Conservation (phyloP, 2,329 filamentous ascomycete species). For the Delphinella strobiligena region DNA sequence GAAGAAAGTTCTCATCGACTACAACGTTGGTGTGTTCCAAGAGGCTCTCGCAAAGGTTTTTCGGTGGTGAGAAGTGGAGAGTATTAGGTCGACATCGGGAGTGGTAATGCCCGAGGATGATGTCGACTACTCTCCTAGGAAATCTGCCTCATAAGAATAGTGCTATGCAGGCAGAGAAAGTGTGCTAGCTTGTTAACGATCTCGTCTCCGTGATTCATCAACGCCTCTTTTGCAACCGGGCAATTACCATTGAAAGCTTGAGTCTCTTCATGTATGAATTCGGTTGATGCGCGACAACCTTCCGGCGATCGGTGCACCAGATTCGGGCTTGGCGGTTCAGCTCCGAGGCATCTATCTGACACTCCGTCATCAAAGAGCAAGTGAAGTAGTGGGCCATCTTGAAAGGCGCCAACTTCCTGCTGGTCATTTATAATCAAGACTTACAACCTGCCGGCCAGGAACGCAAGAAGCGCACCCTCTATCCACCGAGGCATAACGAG, state of each 20-base stretch:
- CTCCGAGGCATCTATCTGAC: neutral
- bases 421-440: no score
- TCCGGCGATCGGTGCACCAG: neutral
- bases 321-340: neutral
- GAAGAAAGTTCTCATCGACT: constrained; percentile 73
- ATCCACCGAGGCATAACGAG: no score
- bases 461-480: no score
- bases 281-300: neutral
- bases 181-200: no score
- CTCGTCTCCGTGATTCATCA: no score
- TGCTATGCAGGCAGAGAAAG: no score
- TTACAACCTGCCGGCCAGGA: neutral
- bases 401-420: no score
- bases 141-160: no score
- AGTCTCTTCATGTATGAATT: neutral
- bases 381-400: no score
- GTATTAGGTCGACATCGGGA: no score
- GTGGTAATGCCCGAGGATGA: no score
- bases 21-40: constrained; percentile 75
- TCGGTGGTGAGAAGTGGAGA: constrained; percentile 18
- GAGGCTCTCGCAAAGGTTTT: constrained; percentile 71
- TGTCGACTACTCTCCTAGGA: no score
- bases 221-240: neutral
- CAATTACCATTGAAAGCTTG: neutral
- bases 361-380: neutral